Evolutionary conservation across 2,329 filamentous ascomycete genomes (phyloP), one percentile per base, ranked within the genome.

Genomic region (Sordariomycetes sp.): DNA sequence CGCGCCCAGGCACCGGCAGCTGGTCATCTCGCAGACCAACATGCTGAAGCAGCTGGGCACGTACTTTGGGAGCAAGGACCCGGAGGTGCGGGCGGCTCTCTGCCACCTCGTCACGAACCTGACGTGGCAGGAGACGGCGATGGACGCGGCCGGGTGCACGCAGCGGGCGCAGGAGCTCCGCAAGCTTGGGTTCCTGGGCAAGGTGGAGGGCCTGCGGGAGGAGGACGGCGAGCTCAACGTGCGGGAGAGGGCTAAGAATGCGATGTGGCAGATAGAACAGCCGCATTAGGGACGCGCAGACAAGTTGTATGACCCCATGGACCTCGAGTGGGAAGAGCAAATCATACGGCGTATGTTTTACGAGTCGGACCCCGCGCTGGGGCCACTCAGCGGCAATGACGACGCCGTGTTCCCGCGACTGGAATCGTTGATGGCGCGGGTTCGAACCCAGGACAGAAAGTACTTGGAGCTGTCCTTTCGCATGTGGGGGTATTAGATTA

Each of bases 71-170:
- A 89, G 90, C 70, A 80, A 83, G 51, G 83, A 88, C 67, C 80
- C 82, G 53, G 83, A 88, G 50, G 86, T 99, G 7, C 85, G 93
- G 6, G 79, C 86, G 22, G 86, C 87, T 53, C 83, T 94, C 64
- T 90, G 90, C 62, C 93, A 92, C 80, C 78, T 96, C 51, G 79
- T 95, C 52, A 88, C 86, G 68, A 97, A 97, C 68, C 79, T 99
- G 51, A 88, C 89, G 0, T 95, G 87, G 78, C 79, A 86, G 61
- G 92, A 97, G 61, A 87, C 93, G 65, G 37, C 24, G 28, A 78
- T 72, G 34, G 91, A 96, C 64, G 74, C 77, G 22, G 74, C 78
- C 24, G 82, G 81, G 11, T 89, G 87, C 61, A 76, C 80, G 34
- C 79, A 86, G 64, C 80, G 94, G 57, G 87, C 86, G 0, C 69